Conservation (phyloP, 306 rosid species). For the Prosopis cineraria region DNA sequence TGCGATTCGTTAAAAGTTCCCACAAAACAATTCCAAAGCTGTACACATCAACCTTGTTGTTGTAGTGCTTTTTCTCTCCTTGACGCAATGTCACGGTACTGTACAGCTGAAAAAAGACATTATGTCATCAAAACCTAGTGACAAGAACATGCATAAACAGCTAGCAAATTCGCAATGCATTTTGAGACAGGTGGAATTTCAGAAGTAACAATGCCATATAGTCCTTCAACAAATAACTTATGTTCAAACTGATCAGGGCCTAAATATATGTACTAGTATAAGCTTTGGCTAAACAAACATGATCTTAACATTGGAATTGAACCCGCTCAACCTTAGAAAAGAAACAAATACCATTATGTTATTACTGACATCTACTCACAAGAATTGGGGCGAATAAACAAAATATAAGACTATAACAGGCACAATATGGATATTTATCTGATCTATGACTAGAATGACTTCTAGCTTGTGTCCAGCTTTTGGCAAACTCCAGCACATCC, state of each 20-base stretch:
- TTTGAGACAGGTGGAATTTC: neutral
- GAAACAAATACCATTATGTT: neutral
- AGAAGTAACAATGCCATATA: neutral
- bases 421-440: neutral
- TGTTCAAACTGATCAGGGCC: neutral
- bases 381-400: neutral
- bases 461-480: neutral
- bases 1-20: constrained; percentile 95
- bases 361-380: neutral
- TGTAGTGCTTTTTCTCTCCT: constrained; percentile 98
- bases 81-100: constrained; percentile 97
- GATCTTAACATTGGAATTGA: neutral
- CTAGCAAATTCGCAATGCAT: neutral
- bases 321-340: neutral
- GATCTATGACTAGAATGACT: neutral
- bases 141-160: neutral
- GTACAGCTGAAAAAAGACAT: constrained; percentile 63
- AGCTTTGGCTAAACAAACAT: neutral
- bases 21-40: constrained; percentile 98
- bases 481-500: neutral
- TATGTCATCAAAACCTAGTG: constrained; percentile 8
- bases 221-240: neutral
- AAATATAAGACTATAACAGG: neutral
- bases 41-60: constrained; percentile 95
- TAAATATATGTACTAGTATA: neutral